phyloP scores from a whole-genome alignment of 345 rosid genomes.

The Bruguiera parviflora region DNA sequence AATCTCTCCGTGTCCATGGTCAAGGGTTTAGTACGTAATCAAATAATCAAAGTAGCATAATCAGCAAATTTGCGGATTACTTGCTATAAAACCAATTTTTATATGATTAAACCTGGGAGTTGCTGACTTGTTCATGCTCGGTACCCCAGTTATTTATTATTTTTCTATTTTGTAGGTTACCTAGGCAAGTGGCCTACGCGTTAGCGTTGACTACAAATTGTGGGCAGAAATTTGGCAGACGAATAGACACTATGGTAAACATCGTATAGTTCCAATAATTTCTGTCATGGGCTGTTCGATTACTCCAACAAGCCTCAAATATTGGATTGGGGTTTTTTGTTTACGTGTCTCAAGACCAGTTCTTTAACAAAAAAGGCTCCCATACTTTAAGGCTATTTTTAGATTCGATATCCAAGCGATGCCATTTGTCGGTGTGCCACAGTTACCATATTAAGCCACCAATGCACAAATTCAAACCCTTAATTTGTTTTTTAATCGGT shows the following conservation, averaged over 20 bases:
- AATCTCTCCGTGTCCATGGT: background rate
- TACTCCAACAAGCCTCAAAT: constrained; percentile 23
- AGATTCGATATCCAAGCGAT: constrained; percentile 26
- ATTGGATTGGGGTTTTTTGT: background rate
- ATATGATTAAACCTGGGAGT: background rate
- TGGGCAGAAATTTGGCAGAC: constrained; percentile 1
- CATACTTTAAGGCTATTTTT: constrained; percentile 9
- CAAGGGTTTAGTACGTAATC: background rate
- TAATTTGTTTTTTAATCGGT: background rate
- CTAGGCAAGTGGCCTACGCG: constrained; percentile 26
- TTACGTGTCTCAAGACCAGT: background rate
- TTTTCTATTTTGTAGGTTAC: constrained; percentile 30
- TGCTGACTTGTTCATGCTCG: constrained; percentile 18
- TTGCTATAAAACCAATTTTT: background rate
- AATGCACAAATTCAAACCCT: background rate
- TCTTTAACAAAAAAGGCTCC: background rate
- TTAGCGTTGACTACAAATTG: constrained; percentile 18
- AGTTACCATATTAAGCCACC: constrained; percentile 3
- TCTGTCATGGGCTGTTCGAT: constrained; percentile 12
- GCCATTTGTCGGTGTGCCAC: constrained; percentile 1
- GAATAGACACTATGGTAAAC: background rate
- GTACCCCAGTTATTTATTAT: constrained; percentile 26
- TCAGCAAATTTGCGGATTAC: background rate
- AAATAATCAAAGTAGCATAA: background rate
- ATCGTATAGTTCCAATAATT: constrained; percentile 2